Evolutionary conservation across 2,329 filamentous ascomycete species (phyloP).

Genomic region (Cladosporium oxysporum): DNA sequence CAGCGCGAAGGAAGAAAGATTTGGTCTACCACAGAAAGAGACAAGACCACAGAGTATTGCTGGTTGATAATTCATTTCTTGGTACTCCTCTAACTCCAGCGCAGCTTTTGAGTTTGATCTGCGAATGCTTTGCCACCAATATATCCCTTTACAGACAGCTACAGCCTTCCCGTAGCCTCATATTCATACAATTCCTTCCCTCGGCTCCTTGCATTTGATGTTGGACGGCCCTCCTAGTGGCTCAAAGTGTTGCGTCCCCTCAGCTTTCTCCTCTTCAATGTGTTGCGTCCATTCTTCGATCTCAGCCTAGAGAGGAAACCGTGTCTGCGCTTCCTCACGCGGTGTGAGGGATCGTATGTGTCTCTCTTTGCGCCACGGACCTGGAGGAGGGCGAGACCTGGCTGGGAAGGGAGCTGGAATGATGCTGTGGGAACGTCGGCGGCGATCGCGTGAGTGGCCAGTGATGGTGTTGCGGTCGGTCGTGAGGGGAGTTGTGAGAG

Average conservation of each 20-base stretch:
- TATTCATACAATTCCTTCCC: slow-evolving; percentile 14
- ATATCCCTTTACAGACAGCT: slow-evolving; percentile 1
- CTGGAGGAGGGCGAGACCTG: slow-evolving; percentile 41
- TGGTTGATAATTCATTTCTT: not conserved
- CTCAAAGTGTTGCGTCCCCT: slow-evolving; percentile 57
- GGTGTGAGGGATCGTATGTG: slow-evolving; percentile 61
- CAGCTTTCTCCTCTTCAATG: slow-evolving; percentile 54
- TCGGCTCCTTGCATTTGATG: not conserved
- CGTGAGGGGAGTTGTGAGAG: slow-evolving; percentile 26
- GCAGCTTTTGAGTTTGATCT: not conserved
- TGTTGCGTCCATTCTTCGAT: slow-evolving; percentile 55
- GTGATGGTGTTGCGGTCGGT: slow-evolving; percentile 22
- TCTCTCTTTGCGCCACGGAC: slow-evolving; percentile 52
- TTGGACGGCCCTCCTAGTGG: slow-evolving; percentile 41
- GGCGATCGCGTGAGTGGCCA: slow-evolving; percentile 16
- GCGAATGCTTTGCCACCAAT: slow-evolving; percentile 5
- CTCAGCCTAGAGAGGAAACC: slow-evolving; percentile 59
- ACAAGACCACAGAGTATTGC: not conserved
- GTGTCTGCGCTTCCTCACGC: slow-evolving; percentile 62
- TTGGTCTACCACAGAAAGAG: not conserved
- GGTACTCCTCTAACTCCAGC: slow-evolving; percentile 7
- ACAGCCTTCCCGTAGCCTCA: not conserved
- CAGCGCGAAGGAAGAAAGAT: not conserved
- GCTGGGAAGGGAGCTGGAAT: slow-evolving; percentile 21
- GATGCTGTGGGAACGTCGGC: slow-evolving; percentile 23